Evolutionary conservation across 208 protist species (phyloP).

Genomic region (Wallacemonas sp.): DNA sequence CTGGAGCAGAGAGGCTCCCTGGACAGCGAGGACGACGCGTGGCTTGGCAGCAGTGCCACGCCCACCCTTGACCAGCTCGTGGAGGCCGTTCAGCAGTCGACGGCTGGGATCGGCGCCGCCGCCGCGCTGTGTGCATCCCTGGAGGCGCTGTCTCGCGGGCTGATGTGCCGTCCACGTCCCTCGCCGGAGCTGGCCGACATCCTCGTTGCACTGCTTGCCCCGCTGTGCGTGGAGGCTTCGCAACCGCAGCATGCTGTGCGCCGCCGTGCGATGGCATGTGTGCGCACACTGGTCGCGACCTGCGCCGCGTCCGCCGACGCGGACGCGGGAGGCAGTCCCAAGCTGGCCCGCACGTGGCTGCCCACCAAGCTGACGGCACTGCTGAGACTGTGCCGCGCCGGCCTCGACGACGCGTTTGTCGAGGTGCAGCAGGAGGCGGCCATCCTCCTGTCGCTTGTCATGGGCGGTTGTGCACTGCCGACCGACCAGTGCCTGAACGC

Average conservation of each 20-base stretch:
- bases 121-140: not conserved
- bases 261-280: slow-evolving; percentile 25
- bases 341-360: slow-evolving; percentile 22
- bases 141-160: not conserved
- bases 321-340: not conserved
- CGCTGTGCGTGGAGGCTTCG: slow-evolving; percentile 12
- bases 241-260: slow-evolving; percentile 51
- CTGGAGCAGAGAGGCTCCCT: not conserved
- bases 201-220: not conserved
- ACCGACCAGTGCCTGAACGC: slow-evolving; percentile 46
- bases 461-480: slow-evolving; percentile 21
- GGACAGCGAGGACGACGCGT: not conserved
- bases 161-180: no score
- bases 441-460: slow-evolving; percentile 29
- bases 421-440: slow-evolving; percentile 69
- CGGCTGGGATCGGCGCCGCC: not conserved
- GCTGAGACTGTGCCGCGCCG: slow-evolving; percentile 39
- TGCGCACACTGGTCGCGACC: slow-evolving; percentile 38
- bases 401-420: slow-evolving; percentile 80
- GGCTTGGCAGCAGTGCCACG: no score
- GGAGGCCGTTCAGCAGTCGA: not conserved
- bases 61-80: not conserved
- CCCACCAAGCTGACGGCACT: slow-evolving; percentile 41
- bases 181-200: no score
- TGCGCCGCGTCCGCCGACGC: not conserved